A percentile compares a stretch with the other conserved stretches of the same genome.
Conservation (phyloP, 345 rosid genomes). For the Populus ilicifolia region DNA sequence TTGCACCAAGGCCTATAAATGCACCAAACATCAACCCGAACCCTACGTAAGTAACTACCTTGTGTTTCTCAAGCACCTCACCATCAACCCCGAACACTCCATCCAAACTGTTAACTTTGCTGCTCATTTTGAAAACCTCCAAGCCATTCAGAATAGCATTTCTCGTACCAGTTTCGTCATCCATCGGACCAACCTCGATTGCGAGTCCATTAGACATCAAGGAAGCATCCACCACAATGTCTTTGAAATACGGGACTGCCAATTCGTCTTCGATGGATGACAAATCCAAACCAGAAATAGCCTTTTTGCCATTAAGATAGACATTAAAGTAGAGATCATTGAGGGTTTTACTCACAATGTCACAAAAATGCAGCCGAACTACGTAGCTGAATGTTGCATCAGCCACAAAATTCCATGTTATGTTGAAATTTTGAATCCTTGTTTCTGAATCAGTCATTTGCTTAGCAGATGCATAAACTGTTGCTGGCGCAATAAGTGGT, state of each 20-base stretch:
- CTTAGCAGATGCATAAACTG: constrained; percentile 58
- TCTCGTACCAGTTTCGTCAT: constrained; percentile 41
- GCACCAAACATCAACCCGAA: constrained; percentile 90
- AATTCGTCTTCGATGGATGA: constrained; percentile 42
- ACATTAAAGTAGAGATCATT: constrained; percentile 70
- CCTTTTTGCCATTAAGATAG: constrained; percentile 56
- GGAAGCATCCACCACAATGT: constrained; percentile 59
- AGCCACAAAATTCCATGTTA: constrained; percentile 61
- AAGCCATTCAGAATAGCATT: constrained; percentile 72
- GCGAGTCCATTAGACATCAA: constrained; percentile 39
- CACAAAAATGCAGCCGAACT: constrained; percentile 72
- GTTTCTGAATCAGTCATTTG: constrained; percentile 57
- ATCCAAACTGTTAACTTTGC: constrained; percentile 61
- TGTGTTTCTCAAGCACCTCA: constrained; percentile 26
- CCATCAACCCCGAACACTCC: constrained; percentile 79
- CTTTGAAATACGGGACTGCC: constrained; percentile 60
- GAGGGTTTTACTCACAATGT: constrained; percentile 67
- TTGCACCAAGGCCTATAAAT: constrained; percentile 73
- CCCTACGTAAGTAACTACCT: constrained; percentile 66
- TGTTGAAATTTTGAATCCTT: constrained; percentile 45
- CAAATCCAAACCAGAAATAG: constrained; percentile 64
- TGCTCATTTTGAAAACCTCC: constrained; percentile 76
- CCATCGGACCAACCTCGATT: constrained; percentile 62
- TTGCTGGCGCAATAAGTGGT: constrained; percentile 60
- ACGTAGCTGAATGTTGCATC: constrained; percentile 52